A percentile compares a stretch with the other conserved stretches of the same genome.
phyloP scores from a whole-genome alignment of 2,329 filamentous ascomycete genomes.

The Talaromyces sp. region DNA sequence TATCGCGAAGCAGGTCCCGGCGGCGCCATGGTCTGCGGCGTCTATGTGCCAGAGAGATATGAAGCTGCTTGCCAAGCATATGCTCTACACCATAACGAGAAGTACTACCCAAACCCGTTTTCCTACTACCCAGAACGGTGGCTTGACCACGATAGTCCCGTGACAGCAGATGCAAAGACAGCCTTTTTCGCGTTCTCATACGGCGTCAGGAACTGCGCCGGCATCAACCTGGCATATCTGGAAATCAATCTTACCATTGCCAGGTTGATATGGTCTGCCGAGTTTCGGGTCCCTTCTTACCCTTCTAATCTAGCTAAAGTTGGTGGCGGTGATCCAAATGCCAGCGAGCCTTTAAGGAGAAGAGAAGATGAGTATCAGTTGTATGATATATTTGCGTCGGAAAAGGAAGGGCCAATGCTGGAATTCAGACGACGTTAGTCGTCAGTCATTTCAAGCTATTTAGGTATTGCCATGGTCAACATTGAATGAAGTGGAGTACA shows the following conservation, averaged over 20 bases:
- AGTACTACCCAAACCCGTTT: conserved; percentile 11
- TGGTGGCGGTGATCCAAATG: not conserved
- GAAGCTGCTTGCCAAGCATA: conserved; percentile 1
- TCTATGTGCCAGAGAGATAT: conserved; percentile 9
- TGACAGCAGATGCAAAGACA: not conserved
- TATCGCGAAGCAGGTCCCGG: conserved; percentile 12
- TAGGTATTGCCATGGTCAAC: too few relatives aligned
- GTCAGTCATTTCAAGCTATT: not conserved
- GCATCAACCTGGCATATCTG: not conserved
- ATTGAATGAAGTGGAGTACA: not conserved
- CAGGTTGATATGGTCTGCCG: conserved; percentile 6
- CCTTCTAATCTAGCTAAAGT: not conserved
- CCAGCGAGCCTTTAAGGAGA: conserved; percentile 7
- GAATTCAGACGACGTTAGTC: conserved; percentile 5
- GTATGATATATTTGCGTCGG: conserved; percentile 14
- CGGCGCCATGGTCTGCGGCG: not conserved
- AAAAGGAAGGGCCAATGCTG: conserved; percentile 15
- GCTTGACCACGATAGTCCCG: not conserved
- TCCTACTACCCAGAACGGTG: conserved; percentile 12
- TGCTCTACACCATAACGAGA: conserved; percentile 12
- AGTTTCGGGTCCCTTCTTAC: not conserved
- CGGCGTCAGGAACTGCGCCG: not conserved
- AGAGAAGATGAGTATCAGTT: conserved; percentile 15
- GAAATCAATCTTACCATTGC: not conserved
- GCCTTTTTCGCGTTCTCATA: not conserved